phyloP scores from a whole-genome alignment of 305 asterid genomes.

The Fraxinus latifolia region DNA sequence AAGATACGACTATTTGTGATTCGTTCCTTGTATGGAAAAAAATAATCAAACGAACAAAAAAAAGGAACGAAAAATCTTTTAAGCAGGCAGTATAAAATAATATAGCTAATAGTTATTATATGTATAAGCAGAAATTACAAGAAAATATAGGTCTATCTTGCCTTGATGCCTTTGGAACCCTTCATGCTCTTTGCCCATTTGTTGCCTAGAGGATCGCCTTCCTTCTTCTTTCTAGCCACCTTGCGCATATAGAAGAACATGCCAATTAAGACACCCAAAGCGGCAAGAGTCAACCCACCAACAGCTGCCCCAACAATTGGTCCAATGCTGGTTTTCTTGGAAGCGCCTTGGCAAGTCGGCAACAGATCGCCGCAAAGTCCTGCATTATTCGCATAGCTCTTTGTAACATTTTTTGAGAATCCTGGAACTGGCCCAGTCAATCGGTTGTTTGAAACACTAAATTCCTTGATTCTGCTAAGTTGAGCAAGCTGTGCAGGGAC shows the following conservation, averaged over 20 bases:
- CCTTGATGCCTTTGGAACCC: constrained; percentile 63
- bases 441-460: constrained; percentile 50
- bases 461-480: constrained; percentile 47
- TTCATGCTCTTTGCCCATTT: constrained; percentile 61
- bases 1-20: constrained; percentile 9
- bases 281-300: constrained; percentile 49
- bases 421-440: constrained; percentile 52
- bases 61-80: neutral
- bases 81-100: neutral
- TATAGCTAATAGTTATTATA: neutral
- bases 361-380: constrained; percentile 63
- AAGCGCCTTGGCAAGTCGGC: constrained; percentile 29
- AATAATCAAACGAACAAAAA: neutral
- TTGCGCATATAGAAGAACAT: constrained; percentile 42
- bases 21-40: neutral
- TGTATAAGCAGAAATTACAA: neutral
- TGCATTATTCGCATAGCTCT: constrained; percentile 43
- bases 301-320: constrained; percentile 50
- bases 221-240: constrained; percentile 44
- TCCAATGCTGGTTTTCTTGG: constrained; percentile 30
- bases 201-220: constrained; percentile 54
- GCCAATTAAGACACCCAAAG: constrained; percentile 36
- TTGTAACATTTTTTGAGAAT: constrained; percentile 31
- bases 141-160: constrained; percentile 19
- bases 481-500: constrained; percentile 54